A percentile compares a stretch with the other conserved stretches of the same genome.
Evolutionary conservation across 257 asterid genomes (phyloP).

Genomic region (Solanum acaule): DNA sequence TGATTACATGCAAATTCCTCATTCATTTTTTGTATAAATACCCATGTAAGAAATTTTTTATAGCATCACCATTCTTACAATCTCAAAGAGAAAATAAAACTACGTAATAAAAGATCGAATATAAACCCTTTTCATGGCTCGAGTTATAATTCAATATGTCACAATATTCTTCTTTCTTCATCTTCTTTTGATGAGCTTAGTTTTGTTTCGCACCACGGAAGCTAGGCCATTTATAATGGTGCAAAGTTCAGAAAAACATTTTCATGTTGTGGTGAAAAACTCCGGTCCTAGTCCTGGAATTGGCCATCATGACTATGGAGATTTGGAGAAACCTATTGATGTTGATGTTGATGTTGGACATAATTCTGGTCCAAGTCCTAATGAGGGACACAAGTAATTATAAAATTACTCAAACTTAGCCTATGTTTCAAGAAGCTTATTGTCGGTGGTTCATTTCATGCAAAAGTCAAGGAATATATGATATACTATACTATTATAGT

Average conservation of each 20-base stretch:
- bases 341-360: not conserved
- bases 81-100: not conserved
- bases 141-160: not conserved
- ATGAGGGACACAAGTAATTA: not conserved
- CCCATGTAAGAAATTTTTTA: not conserved
- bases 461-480: not conserved
- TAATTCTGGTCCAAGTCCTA: constrained; percentile 29
- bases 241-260: not conserved
- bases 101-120: not conserved
- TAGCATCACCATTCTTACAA: not conserved
- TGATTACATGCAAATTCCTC: not conserved
- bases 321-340: not conserved
- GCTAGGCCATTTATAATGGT: not conserved
- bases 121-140: not conserved
- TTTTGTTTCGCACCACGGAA: not conserved
- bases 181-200: not conserved
- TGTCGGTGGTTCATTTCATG: not conserved
- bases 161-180: not conserved
- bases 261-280: not conserved
- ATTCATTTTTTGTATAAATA: not conserved
- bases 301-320: constrained; percentile 1
- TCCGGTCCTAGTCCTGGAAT: constrained; percentile 14
- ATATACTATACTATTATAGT: not conserved
- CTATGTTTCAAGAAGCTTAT: not conserved
- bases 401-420: not conserved